Evolutionary conservation across 2,329 filamentous ascomycete genomes (phyloP), one percentile per base, ranked within the genome.

Genomic region (Epichloe coenophiala): DNA sequence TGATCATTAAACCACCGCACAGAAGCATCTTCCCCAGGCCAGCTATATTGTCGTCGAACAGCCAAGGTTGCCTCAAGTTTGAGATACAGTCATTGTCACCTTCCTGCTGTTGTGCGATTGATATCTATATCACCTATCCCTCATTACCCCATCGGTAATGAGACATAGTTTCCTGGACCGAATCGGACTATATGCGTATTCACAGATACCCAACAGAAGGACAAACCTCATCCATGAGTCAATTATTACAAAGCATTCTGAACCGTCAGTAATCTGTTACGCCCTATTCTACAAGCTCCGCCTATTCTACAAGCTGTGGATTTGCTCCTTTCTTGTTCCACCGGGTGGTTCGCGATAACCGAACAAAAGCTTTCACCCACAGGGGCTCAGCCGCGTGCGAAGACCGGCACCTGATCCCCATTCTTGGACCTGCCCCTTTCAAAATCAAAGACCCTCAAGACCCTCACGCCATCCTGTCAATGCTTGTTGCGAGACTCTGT

Each of bases 401-500:
- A 21, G 13, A 33, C 7, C 23, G 38, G 17, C 5, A 38, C 9
- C 46, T 36, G 31, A 33, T 37, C 17, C 7, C 15, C 15, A 31
- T 19, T 5, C 11, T 27, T 12, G 23, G 23, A 31, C 27, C 39
- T 23, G 7, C 4, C 23, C 21, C 2, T 21, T 12, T 49, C 13
- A 21, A 37, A 43, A 43, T 19, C 40, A 42, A 49, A 17, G 9
- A 15, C 6, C 6, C 9, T 33, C 41, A 46, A 23, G 9, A 19
- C 12, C 23, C 9, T 33, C 41, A n/a, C 36, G 15, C 6, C 17
- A 4, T 13, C 39, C n/a, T 33, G 37, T 51, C 52, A 48, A 54
- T 54, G 52, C 52, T 54, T 45, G 31, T 49, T 13, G 47, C 49
- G 31, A 54, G 43, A 35, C 49, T 48, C 9, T 48, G 49, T 31